phyloP scores from a whole-genome alignment of 768 basidiomycete species.

The Coprinopsis sp. region DNA sequence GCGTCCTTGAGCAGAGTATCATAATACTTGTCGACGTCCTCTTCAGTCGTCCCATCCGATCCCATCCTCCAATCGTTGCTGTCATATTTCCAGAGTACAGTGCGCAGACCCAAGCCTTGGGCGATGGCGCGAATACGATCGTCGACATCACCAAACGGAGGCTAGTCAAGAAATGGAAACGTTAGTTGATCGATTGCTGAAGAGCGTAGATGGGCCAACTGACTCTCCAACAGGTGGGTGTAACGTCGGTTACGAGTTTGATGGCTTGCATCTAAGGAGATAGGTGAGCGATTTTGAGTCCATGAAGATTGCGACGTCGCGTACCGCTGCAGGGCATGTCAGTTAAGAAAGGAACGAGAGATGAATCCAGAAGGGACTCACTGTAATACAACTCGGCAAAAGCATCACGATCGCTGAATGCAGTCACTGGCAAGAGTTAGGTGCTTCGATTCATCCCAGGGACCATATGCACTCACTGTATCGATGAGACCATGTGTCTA shows the following conservation, averaged over 20 bases:
- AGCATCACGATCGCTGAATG: constrained; percentile 55
- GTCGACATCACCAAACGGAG: constrained; percentile 67
- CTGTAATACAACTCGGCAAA: constrained; percentile 81
- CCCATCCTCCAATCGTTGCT: constrained; percentile 72
- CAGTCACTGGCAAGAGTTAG: constrained; percentile 41
- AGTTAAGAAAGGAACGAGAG: background rate
- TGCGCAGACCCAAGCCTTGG: constrained; percentile 59
- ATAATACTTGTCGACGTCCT: constrained; percentile 47
- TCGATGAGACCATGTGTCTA: constrained; percentile 53
- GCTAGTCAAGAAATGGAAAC: constrained; percentile 25
- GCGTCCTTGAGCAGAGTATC: constrained; percentile 45
- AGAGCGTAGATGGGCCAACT: constrained; percentile 12
- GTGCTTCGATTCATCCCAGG: background rate
- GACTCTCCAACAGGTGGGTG: constrained; percentile 59
- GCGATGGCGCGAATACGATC: constrained; percentile 74
- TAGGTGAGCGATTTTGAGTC: no score
- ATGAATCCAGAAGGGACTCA: constrained; percentile 23
- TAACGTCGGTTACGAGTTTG: constrained; percentile 50
- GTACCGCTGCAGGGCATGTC: background rate
- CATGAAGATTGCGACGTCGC: background rate
- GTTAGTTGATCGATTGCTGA: background rate
- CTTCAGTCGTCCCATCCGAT: constrained; percentile 36
- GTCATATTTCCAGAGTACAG: constrained; percentile 71
- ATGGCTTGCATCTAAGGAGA: constrained; percentile 51
- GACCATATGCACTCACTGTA: constrained; percentile 37